phyloP scores from a whole-genome alignment of 108 stramenopile genomes.

The Nitzschia sp. region DNA sequence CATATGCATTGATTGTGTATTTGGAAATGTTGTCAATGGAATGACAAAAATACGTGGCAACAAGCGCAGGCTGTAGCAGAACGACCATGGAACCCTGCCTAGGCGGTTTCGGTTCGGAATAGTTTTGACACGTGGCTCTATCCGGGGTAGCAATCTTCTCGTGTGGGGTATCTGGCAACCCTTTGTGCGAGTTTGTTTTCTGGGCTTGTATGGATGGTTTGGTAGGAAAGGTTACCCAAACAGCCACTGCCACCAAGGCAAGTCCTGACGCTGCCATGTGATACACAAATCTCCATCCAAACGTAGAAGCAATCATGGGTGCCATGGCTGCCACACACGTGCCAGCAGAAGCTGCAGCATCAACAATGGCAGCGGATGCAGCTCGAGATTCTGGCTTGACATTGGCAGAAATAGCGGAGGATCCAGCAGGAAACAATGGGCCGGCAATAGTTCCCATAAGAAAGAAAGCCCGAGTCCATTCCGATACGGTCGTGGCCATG shows the following conservation, averaged over 20 bases:
- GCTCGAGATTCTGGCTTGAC: conserved; percentile 6
- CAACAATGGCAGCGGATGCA: conserved; percentile 23
- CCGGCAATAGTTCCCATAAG: conserved; percentile 27
- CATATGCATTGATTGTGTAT: conserved; percentile 31
- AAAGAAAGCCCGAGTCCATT: conserved; percentile 27
- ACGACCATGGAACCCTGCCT: not conserved
- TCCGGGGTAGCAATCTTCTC: not conserved
- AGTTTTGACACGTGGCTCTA: not conserved
- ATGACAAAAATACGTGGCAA: conserved; percentile 24
- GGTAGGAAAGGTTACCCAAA: not conserved
- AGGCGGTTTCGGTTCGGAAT: not conserved
- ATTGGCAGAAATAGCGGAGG: conserved; percentile 13
- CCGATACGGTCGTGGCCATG: conserved; percentile 3
- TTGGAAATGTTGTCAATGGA: conserved; percentile 33
- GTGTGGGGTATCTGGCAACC: not conserved
- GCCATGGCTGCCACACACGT: conserved; percentile 29
- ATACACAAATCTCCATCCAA: conserved; percentile 16
- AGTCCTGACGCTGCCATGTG: conserved; percentile 7
- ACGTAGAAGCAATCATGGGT: conserved; percentile 20
- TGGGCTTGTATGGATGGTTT: too few relatives aligned
- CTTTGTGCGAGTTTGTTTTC: too few relatives aligned
- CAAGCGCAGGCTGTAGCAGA: conserved; percentile 4
- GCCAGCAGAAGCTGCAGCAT: conserved; percentile 29
- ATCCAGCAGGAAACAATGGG: conserved; percentile 35
- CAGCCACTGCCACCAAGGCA: conserved; percentile 5